Percentiles rank a stretch among this genome's conserved stretches.
Evolutionary conservation across 306 rosid species (phyloP).

Genomic region (Oxytropis ochrocephala): DNA sequence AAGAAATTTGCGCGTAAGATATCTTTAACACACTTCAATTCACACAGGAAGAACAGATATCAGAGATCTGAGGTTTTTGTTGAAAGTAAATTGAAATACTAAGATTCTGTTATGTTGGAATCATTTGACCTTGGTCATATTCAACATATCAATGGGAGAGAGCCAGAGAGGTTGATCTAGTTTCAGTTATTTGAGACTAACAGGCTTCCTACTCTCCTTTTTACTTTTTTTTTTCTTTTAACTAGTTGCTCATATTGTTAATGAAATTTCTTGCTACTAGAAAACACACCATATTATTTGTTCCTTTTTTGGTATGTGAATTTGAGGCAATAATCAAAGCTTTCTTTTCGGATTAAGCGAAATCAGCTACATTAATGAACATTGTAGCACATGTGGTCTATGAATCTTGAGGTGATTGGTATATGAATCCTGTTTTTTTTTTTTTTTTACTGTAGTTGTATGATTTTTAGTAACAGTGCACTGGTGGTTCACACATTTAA

Average conservation of each 20-base stretch:
- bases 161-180: background rate
- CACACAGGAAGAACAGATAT: constrained; percentile 59
- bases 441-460: no score
- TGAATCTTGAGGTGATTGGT: no score
- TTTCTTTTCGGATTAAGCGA: background rate
- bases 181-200: constrained; percentile 3
- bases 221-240: background rate
- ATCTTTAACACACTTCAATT: constrained; percentile 29
- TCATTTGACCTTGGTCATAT: constrained; percentile 10
- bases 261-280: background rate
- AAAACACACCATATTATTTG: background rate
- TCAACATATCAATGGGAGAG: constrained; percentile 12
- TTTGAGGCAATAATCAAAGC: background rate
- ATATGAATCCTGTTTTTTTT: no score
- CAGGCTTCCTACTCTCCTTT: background rate
- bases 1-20: constrained; percentile 62
- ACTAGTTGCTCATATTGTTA: background rate
- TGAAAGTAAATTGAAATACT: constrained; percentile 23
- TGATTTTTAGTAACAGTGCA: no score
- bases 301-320: background rate
- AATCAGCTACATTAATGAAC: background rate
- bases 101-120: constrained; percentile 8
- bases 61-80: constrained; percentile 40
- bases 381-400: no score
- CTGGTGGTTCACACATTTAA: no score